These are phyloP conservation scores for Ustilago trichophora DNA, from an alignment of 1,284 basidiomycete genomes.

Conservation along the genomic window DNA sequence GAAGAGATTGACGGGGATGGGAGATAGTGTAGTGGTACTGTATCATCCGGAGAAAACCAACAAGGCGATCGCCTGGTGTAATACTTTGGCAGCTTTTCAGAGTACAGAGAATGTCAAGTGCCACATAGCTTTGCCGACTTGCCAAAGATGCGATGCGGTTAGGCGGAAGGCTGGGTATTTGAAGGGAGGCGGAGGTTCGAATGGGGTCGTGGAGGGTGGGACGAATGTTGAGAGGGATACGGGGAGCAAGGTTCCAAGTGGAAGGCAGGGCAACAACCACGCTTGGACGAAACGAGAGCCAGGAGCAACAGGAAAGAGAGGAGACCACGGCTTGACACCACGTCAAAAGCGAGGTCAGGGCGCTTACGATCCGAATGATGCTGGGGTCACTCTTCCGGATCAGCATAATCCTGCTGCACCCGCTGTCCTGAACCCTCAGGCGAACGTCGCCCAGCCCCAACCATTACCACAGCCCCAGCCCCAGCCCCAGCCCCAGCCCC, in stretches of 20 bases:
- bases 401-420: no score
- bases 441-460: no score
- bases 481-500: no score
- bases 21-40: constrained; percentile 40
- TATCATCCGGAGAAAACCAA: constrained; percentile 33
- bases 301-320: no score
- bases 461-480: no score
- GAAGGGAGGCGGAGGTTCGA: no score
- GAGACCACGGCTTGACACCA: not conserved
- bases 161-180: not conserved
- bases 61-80: constrained; percentile 44
- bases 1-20: constrained; percentile 16
- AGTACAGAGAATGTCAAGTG: constrained; percentile 19
- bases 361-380: constrained; percentile 1
- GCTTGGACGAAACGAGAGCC: no score
- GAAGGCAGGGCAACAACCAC: not conserved
- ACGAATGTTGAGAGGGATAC: not conserved
- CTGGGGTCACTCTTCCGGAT: no score
- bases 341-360: not conserved
- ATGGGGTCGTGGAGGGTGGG: no score
- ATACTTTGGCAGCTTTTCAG: constrained; percentile 31
- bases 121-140: constrained; percentile 29
- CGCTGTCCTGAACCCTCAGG: no score
- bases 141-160: constrained; percentile 41
- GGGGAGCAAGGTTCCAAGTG: not conserved